These are phyloP conservation scores for Cupressus sempervirens DNA, from an alignment of 75 land plant genomes.

Conservation along the genomic window DNA sequence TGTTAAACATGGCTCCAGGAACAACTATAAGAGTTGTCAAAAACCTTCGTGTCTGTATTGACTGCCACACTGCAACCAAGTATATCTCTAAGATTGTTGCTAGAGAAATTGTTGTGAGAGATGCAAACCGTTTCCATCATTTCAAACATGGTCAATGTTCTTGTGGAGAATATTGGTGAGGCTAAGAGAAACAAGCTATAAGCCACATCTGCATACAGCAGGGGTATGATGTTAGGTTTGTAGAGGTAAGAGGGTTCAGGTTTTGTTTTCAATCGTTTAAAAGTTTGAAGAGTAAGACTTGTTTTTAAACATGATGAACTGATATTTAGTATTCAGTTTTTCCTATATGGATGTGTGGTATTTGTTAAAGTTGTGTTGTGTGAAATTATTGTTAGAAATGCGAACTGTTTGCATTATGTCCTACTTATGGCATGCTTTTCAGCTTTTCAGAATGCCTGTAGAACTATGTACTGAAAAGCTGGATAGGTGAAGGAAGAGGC, in stretches of 20 bases:
- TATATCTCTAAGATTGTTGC: no score
- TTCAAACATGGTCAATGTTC: no score
- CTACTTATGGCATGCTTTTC: neutral
- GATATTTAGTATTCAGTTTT: neutral
- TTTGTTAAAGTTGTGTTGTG: neutral
- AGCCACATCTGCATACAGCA: neutral
- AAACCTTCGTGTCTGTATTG: no score
- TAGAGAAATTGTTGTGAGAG: no score
- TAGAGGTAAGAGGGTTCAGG: neutral
- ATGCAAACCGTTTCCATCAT: no score
- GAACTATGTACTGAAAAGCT: neutral
- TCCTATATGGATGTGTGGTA: neutral
- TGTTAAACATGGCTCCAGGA: no score
- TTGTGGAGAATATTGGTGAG: no score
- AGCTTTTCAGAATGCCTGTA: neutral
- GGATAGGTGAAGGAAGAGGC: neutral
- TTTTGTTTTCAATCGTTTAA: neutral
- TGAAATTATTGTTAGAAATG: neutral
- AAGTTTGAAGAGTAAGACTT: neutral
- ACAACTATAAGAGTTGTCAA: no score
- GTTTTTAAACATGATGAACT: neutral
- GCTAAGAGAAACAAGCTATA: neutral
- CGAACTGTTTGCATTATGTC: neutral
- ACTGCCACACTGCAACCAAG: no score
- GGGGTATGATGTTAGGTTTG: neutral